Percentiles rank a stretch among this genome's conserved stretches.
These are phyloP conservation scores for Plantago ovata DNA, from an alignment of 257 asterid species.

Conservation along the genomic window DNA sequence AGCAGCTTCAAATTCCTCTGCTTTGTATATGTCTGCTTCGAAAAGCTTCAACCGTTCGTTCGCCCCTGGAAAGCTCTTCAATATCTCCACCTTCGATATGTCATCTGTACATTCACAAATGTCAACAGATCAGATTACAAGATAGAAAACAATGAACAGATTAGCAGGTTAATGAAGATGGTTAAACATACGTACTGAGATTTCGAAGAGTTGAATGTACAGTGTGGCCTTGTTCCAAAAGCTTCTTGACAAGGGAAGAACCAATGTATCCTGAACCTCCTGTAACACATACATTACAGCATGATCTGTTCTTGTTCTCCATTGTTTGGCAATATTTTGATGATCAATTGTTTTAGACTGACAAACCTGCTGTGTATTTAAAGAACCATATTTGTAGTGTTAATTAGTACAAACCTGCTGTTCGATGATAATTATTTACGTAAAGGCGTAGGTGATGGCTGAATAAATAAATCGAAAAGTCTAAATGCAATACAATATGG, in stretches of 20 bases:
- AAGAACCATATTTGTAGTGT: too few relatives aligned
- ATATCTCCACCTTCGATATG: conserved; percentile 25
- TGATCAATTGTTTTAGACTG: too few relatives aligned
- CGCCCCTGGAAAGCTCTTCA: conserved; percentile 34
- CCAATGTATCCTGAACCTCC: conserved; percentile 44
- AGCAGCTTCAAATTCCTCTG: conserved; percentile 37
- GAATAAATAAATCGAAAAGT: too few relatives aligned
- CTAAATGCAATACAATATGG: too few relatives aligned
- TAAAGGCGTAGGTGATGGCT: too few relatives aligned
- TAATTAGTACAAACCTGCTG: too few relatives aligned
- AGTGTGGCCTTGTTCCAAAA: conserved; percentile 32
- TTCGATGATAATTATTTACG: too few relatives aligned
- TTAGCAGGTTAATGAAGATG: too few relatives aligned
- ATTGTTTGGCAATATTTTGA: neutral
- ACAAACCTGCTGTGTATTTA: too few relatives aligned
- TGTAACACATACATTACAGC: conserved; percentile 40
- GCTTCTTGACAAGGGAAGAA: conserved; percentile 33
- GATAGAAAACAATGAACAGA: neutral
- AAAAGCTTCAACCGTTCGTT: conserved; percentile 34
- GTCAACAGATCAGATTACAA: neutral
- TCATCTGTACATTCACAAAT: conserved; percentile 25
- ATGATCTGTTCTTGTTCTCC: conserved; percentile 4
- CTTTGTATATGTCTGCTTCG: conserved; percentile 41
- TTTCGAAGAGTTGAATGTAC: conserved; percentile 48
- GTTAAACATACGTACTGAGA: conserved; percentile 25